Base-by-base conservation (phyloP, 169 alveolate genomes). In the Plasmodium inui region DNA sequence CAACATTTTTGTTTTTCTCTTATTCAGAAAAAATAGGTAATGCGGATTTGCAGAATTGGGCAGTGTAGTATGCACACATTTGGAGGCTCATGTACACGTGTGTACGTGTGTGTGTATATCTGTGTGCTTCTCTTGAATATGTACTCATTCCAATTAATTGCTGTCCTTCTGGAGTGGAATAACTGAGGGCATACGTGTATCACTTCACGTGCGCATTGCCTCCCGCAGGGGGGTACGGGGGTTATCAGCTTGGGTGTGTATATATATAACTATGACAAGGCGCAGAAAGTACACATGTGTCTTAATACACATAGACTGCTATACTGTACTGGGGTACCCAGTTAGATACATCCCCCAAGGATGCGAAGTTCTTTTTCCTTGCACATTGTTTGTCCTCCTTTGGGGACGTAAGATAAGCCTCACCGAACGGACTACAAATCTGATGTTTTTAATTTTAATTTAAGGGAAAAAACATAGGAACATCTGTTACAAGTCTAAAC, bases 1-100 rank as follows among this genome's bases (percentile, higher is more conserved):
- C 41, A 84, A 26, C 93, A 84, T 84, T 73, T 70, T 72, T 73
- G 88, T 7, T 12, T 44, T 32, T 26, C 30, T 39, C 17, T 67
- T 32, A 46, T n/a, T 32, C 12, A 6, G 0, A 28, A 32, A 19
- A 10, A 81, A 9, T 53, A 53, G 26, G 37, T 19, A 14, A 26
- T 0, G 76, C 12, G 37, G 37, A 0, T 6, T 28, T 28, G 70
- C 39, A 74, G n/a, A 74, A 32, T 1, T 2, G 83, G 26, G 55
- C 17, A 79, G 3, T 9, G 28, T 32, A 26, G 57, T 41, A 39
- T 41, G 57, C 14, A 22, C 39, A 22, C 12, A 17, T n/a, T 61
- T 9, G 28, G 34, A 5, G 46, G 55, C 55, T 7, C 67, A 78
- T 78, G 12, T 78, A 41, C 67, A 78, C 37, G 10, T 78, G 30